These are phyloP conservation scores for Vaccinium myrtillus DNA, from an alignment of 148 eudicot genomes.

Conservation along the genomic window DNA sequence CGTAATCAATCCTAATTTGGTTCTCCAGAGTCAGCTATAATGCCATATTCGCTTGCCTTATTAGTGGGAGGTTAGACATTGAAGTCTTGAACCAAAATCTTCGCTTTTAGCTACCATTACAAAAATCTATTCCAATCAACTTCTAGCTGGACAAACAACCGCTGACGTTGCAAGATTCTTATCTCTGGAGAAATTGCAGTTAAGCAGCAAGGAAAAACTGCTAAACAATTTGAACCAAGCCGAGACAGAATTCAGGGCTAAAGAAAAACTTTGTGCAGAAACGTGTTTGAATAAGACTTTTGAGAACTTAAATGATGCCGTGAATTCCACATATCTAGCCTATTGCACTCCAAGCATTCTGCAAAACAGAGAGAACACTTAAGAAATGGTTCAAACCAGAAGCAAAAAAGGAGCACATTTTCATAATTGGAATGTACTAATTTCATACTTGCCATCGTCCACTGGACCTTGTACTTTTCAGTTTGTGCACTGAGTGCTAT, in stretches of 20 bases:
- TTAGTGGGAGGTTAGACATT: neutral
- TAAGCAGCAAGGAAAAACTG: neutral
- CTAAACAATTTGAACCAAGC: neutral
- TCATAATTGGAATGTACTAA: neutral
- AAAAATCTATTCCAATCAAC: neutral
- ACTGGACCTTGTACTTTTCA: neutral
- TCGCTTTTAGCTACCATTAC: neutral
- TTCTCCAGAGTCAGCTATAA: too few relatives aligned
- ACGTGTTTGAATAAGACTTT: neutral
- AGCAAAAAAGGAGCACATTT: neutral
- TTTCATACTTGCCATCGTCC: neutral
- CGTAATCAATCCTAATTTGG: too few relatives aligned
- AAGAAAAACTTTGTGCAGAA: neutral
- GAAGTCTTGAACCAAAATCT: neutral
- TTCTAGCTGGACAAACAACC: neutral
- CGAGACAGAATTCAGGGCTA: neutral
- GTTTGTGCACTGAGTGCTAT: neutral
- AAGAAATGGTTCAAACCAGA: neutral
- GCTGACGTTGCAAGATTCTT: neutral
- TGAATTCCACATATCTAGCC: neutral
- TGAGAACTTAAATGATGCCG: neutral
- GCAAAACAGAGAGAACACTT: too few relatives aligned
- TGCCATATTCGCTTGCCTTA: neutral
- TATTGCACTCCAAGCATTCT: neutral
- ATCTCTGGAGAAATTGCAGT: neutral